phyloP scores from a whole-genome alignment of 805 yeast species.

The Pichia heedii region DNA sequence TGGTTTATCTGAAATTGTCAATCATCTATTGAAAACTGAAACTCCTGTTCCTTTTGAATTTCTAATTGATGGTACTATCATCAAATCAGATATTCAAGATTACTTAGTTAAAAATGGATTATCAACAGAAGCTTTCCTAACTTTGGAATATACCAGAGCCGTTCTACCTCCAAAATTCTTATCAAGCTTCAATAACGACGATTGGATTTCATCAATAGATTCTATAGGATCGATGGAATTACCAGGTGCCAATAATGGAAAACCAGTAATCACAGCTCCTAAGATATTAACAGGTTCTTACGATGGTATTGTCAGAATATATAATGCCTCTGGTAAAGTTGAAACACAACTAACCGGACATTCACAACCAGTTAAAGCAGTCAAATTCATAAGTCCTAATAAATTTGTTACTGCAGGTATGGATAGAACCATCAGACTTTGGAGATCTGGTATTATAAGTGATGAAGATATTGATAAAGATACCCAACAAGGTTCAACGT shows the following conservation, averaged over 20 bases:
- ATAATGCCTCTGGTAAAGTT: slow-evolving; percentile 73
- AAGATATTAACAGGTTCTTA: slow-evolving; percentile 81
- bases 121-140: slow-evolving; percentile 70
- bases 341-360: slow-evolving; percentile 81
- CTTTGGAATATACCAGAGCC: slow-evolving; percentile 84
- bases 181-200: slow-evolving; percentile 84
- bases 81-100: slow-evolving; percentile 71
- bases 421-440: slow-evolving; percentile 80
- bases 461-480: slow-evolving; percentile 40
- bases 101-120: slow-evolving; percentile 70
- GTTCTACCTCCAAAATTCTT: slow-evolving; percentile 89
- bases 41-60: slow-evolving; percentile 86
- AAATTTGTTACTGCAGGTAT: slow-evolving; percentile 79
- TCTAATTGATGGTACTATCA: slow-evolving; percentile 72
- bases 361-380: slow-evolving; percentile 76
- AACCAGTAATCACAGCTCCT: slow-evolving; percentile 31
- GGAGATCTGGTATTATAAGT: slow-evolving; percentile 54
- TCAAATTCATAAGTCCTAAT: slow-evolving; percentile 66
- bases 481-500: slow-evolving; percentile 51
- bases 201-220: slow-evolving; percentile 83
- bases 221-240: slow-evolving; percentile 29
- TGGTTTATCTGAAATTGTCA: slow-evolving; percentile 92
- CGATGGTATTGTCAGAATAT: slow-evolving; percentile 83
- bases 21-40: slow-evolving; percentile 63
- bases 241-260: slow-evolving; percentile 24